Conservation (phyloP, 257 asterid genomes). For the Plantago major region DNA sequence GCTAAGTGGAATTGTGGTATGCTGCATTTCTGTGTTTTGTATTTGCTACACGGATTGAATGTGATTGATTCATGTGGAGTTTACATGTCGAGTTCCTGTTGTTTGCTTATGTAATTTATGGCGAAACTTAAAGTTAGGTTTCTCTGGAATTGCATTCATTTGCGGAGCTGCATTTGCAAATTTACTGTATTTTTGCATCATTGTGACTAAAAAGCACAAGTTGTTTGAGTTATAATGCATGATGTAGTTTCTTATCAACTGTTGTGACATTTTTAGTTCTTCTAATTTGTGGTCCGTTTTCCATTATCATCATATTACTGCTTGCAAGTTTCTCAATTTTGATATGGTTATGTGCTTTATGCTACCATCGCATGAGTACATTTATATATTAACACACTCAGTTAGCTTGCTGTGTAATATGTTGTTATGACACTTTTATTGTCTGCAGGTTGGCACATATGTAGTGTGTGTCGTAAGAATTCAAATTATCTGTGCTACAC, state of each 20-base stretch:
- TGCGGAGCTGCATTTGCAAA: too few species aligned
- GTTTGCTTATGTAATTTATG: background rate
- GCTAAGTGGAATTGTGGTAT: slow-evolving; percentile 87
- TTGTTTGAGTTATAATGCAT: too few species aligned
- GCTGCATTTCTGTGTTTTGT: slow-evolving; percentile 13
- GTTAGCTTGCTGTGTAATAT: slow-evolving; percentile 8
- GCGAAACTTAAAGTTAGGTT: background rate
- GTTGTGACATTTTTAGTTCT: too few species aligned
- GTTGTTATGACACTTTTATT: slow-evolving; percentile 21
- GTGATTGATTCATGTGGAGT: background rate
- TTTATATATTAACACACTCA: background rate
- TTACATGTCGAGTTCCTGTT: background rate
- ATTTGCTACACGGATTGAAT: background rate
- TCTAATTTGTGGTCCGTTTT: too few species aligned
- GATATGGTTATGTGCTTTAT: too few species aligned
- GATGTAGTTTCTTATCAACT: too few species aligned
- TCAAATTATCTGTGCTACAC: slow-evolving; percentile 85
- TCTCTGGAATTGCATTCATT: too few species aligned
- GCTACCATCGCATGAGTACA: too few species aligned
- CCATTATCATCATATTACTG: too few species aligned
- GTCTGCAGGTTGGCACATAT: slow-evolving; percentile 98
- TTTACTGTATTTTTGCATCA: too few species aligned
- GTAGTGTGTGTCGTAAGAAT: slow-evolving; percentile 75
- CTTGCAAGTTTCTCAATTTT: too few species aligned
- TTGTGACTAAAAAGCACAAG: too few species aligned